Base-by-base conservation (phyloP, 2,329 filamentous ascomycete species). In the Colletotrichum tropicicola region DNA sequence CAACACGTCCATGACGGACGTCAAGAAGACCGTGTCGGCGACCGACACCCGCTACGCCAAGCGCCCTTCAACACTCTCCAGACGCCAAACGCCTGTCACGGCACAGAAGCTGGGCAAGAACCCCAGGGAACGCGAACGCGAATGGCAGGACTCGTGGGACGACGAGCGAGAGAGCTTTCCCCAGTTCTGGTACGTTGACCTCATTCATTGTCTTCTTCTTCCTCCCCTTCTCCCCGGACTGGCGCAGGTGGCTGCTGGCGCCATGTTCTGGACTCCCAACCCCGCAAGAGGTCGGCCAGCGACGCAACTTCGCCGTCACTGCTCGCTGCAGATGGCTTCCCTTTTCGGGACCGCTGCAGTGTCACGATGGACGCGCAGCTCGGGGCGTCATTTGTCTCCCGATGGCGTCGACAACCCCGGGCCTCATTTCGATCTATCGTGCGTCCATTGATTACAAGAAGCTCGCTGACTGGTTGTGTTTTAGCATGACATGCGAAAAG, bases 401-500 rank as follows among this genome's bases (percentile, higher is more conserved):
- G 23, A 58, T 52, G 23, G 21, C 25, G 52, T 48, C 61, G 60
- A 63, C 59, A 66, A 59, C 62, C 64, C 55, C 44, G 65, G 63
- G n/a, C 19, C 19, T 62, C 58, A 25, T 48, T 43, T 37, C 21
- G 37, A 49, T 30, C 49, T 68, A 65, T 68, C 61, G 74, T 77
- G 77, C 73, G 74, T 77, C 75, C 73, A 74, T 74, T 68, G 56
- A 67, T 55, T 15, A 23, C 55, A 37, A 56, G 52, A 65, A 66
- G 70, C 63, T 28, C 49, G 71, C 76, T 77, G 67, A 76, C 71
- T 59, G 69, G 53, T 68, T 63, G 41, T 64, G 54, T 55, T 6
- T 70, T 70, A 90, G 88, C 76, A 90, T 89, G 87, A 85, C 83
- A 9, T 90, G 88, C 75, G 88, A 90, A 74, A 90, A 89, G 77